Percentiles rank a stretch among this genome's conserved stretches.
Conservation (phyloP, 2,329 filamentous ascomycete genomes). For the Paramyrothecium sp. region DNA sequence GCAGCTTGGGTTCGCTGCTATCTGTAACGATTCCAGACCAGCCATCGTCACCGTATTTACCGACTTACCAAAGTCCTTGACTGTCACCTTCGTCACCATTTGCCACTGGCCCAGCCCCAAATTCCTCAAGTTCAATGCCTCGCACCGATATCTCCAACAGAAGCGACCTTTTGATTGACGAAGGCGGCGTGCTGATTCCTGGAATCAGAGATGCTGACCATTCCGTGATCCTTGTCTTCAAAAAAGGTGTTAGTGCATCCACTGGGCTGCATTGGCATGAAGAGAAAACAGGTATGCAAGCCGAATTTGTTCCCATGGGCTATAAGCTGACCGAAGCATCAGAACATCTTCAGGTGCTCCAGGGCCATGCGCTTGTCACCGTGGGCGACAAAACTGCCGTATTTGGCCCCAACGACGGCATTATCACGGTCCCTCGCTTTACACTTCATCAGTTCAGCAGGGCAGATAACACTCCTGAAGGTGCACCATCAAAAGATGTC, state of each 20-base stretch:
- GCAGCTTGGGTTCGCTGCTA: no score
- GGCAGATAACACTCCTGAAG: slow-evolving; percentile 12
- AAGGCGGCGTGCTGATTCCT: neutral
- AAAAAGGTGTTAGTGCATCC: neutral
- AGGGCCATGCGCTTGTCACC: slow-evolving; percentile 17
- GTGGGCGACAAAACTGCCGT: slow-evolving; percentile 14
- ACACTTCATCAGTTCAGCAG: slow-evolving; percentile 15
- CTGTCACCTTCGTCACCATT: no score
- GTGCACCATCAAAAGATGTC: slow-evolving; percentile 7
- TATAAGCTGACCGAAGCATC: neutral
- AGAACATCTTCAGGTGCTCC: slow-evolving; percentile 15
- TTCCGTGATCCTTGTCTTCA: neutral
- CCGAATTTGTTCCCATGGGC: neutral
- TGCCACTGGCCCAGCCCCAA: no score
- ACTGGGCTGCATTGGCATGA: slow-evolving; percentile 18
- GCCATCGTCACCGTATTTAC: no score
- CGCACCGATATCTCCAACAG: neutral
- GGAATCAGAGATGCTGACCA: neutral
- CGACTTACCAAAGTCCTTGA: no score
- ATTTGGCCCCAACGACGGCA: slow-evolving; percentile 13
- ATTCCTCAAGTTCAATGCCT: neutral
- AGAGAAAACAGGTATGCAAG: slow-evolving; percentile 1
- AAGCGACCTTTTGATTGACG: neutral
- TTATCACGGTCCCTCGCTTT: slow-evolving; percentile 16
- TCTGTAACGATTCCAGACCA: no score